Evolutionary conservation across 148 eudicot species (phyloP).

Genomic region (Diospyros kaki): DNA sequence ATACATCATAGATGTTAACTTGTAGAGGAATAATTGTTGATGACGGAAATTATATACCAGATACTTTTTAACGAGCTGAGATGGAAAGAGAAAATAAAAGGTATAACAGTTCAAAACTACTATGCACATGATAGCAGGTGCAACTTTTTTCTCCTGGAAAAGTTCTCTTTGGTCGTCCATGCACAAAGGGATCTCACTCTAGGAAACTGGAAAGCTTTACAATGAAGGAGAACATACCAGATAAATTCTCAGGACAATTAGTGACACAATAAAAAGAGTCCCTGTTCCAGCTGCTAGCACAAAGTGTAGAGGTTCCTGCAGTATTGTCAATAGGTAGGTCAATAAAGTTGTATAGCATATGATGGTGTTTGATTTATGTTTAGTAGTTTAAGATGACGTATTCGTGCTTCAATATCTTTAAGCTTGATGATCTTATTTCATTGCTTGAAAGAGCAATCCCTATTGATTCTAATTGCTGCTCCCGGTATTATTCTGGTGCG

Average conservation of each 20-base stretch:
- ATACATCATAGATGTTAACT: background rate
- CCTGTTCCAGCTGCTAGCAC: slow-evolving; percentile 87
- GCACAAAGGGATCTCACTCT: background rate
- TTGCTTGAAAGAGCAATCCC: too few species aligned
- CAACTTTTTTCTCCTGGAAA: background rate
- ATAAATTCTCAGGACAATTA: slow-evolving; percentile 87
- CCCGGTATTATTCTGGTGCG: too few species aligned
- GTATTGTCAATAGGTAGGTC: background rate
- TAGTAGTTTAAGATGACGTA: background rate
- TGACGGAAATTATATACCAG: background rate
- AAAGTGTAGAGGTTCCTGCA: slow-evolving; percentile 80
- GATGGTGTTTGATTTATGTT: slow-evolving; percentile 2
- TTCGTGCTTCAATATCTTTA: too few species aligned
- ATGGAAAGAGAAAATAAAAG: background rate
- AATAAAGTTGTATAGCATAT: background rate
- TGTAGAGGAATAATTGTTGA: background rate
- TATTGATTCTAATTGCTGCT: too few species aligned
- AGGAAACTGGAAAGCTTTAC: background rate
- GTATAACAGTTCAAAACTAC: background rate
- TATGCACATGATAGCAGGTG: background rate
- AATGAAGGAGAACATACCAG: slow-evolving; percentile 44
- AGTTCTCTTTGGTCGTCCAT: slow-evolving; percentile 1
- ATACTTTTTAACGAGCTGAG: background rate
- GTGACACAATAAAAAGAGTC: slow-evolving; percentile 80
- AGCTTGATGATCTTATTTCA: background rate